Conservation (phyloP, 805 yeast genomes). For the Suhomyces pyralidae region DNA sequence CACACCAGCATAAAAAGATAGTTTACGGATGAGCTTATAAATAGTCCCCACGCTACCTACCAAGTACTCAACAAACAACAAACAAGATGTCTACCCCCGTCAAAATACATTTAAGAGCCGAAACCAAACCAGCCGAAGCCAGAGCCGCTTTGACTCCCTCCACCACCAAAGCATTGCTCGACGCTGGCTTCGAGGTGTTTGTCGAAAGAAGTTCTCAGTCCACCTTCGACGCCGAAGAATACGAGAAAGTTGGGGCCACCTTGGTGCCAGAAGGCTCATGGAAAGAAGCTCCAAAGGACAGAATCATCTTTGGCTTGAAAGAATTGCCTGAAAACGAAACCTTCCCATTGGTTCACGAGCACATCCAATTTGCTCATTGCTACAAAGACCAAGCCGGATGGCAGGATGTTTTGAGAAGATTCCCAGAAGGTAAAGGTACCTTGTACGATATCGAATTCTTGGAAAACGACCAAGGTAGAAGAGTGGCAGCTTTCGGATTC, state of each 20-base stretch:
- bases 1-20: not conserved
- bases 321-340: slow-evolving; percentile 87
- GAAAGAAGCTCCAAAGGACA: slow-evolving; percentile 85
- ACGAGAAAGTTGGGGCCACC: slow-evolving; percentile 73
- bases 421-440: slow-evolving; percentile 87
- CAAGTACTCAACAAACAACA: not conserved
- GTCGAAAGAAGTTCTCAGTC: slow-evolving; percentile 89
- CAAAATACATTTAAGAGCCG: slow-evolving; percentile 88
- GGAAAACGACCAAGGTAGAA: slow-evolving; percentile 91
- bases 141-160: slow-evolving; percentile 96
- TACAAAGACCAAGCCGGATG: slow-evolving; percentile 97
- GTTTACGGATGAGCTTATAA: not conserved
- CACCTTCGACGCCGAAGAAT: slow-evolving; percentile 73
- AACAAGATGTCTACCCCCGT: slow-evolving; percentile 35
- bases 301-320: slow-evolving; percentile 89
- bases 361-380: slow-evolving; percentile 98
- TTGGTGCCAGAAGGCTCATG: slow-evolving; percentile 94
- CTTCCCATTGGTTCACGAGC: slow-evolving; percentile 93
- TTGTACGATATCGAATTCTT: slow-evolving; percentile 93
- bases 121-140: slow-evolving; percentile 94
- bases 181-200: slow-evolving; percentile 82
- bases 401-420: slow-evolving; percentile 85
- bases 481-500: slow-evolving; percentile 99
- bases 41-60: not conserved
- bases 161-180: slow-evolving; percentile 76